Base-by-base conservation (phyloP, 225 moss, liverwort and hornwort genomes). In the Thuidium tamariscinum region DNA sequence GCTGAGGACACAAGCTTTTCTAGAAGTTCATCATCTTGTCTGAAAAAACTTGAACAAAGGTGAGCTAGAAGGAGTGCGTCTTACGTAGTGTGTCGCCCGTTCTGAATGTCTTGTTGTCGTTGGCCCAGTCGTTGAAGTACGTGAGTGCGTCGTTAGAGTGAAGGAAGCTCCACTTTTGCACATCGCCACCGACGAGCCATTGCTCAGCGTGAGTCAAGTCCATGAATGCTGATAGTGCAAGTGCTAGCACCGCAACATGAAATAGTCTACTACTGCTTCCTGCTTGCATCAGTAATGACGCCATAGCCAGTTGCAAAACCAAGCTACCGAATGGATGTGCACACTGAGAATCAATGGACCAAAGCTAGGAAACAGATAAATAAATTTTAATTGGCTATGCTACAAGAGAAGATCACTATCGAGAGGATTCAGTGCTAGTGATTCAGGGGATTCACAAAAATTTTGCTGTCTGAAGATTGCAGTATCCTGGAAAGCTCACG, bases 101-200 rank as follows among this genome's bases (percentile, higher is more conserved):
- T 41, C 41, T 75, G 86, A 91, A 86, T 27, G 89, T 85, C 39
- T 67, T 76, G 57, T 83, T 49, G 62, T 86, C n/a, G 32, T 77
- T 86, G 27, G 89, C 91, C 89, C 91, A 91, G 48, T 85, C 75
- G 82, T 86, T 87, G 74, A 88, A 91, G 46, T 79, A 91, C 23
- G 49, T 82, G 30, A 30, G 82, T 69, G 54, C 56, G 19, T 78
- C 79, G 54, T 83, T 83, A 7, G 56, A 9, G 49, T 92, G 91
- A 87, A 85, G 91, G n/a, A 88, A 91, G 49, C 67, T 80, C 89
- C 91, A 91, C 71, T 80, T 78, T 14, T 87, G 87, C 54, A 78
- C 84, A n/a, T 18, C 74, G 22, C 88, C 91, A 7, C 91, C 88
- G 12, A 89, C 89, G 7, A 88, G 39, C 67, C 68, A 80, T 75